phyloP scores from a whole-genome alignment of 768 basidiomycete species.

The Auriscalpium vulgare region DNA sequence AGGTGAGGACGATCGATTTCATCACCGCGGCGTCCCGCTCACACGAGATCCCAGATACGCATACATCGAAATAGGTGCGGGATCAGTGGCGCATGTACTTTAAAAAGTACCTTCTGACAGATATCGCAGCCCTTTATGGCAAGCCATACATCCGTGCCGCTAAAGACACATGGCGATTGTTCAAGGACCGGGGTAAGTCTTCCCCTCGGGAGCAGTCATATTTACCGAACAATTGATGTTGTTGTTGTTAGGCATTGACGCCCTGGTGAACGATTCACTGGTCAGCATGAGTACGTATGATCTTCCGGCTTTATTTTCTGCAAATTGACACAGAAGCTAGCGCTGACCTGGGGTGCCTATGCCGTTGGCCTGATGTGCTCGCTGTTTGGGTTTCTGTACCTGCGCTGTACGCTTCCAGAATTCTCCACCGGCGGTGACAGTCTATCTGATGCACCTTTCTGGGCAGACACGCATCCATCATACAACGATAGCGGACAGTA shows the following conservation, averaged over 20 bases:
- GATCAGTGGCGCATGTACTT: conserved; percentile 3
- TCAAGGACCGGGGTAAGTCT: conserved; percentile 54
- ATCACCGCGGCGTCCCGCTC: background rate
- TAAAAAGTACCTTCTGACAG: background rate
- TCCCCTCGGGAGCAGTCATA: background rate
- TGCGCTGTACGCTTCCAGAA: conserved; percentile 43
- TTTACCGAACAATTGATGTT: background rate
- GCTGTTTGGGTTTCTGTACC: conserved; percentile 71
- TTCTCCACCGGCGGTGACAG: background rate
- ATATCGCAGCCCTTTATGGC: conserved; percentile 60
- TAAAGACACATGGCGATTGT: conserved; percentile 75
- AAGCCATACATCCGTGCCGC: conserved; percentile 77
- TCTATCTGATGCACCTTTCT: background rate
- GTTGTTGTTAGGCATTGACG: conserved; percentile 44
- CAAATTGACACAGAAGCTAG: conserved; percentile 23
- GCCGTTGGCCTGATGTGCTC: conserved; percentile 64
- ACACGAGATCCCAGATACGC: conserved; percentile 44
- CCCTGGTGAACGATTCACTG: conserved; percentile 75
- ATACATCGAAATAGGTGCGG: conserved; percentile 70
- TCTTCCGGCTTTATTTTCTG: background rate
- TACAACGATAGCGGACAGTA: conserved; percentile 73
- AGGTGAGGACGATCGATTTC: conserved; percentile 29
- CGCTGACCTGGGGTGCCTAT: conserved; percentile 77
- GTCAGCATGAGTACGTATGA: conserved; percentile 62
- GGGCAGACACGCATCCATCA: conserved; percentile 58